These are phyloP conservation scores for Hygrophorus pudorinus DNA, from an alignment of 768 basidiomycete species.

Conservation along the genomic window DNA sequence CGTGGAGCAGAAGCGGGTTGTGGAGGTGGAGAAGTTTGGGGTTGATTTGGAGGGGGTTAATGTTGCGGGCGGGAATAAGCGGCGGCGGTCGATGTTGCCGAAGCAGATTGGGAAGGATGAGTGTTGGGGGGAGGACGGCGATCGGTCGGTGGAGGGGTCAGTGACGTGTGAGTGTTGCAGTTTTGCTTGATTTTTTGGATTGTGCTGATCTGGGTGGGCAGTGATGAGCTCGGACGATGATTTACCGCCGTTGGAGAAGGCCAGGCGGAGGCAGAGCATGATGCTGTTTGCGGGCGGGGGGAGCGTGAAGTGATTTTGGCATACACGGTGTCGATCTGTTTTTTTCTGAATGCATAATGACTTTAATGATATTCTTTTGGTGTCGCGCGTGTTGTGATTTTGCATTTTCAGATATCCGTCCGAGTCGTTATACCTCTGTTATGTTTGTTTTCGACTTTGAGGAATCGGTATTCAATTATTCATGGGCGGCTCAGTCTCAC, in stretches of 20 bases:
- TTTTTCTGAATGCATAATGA: too few relatives aligned
- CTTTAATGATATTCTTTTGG: too few relatives aligned
- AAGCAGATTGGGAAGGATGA: conserved; percentile 28
- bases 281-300: conserved; percentile 2
- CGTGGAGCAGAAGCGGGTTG: conserved; percentile 51
- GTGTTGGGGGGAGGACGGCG: conserved; percentile 10
- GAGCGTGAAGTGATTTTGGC: too few relatives aligned
- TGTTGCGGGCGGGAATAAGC: conserved; percentile 56
- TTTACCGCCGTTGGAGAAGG: conserved; percentile 42
- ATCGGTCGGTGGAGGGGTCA: conserved; percentile 36
- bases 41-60: conserved; percentile 55
- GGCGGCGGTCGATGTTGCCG: conserved; percentile 67
- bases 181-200: background rate
- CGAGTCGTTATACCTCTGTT: too few relatives aligned
- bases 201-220: conserved; percentile 15
- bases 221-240: conserved; percentile 41
- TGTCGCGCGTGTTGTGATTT: too few relatives aligned
- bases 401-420: too few relatives aligned
- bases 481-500: too few relatives aligned
- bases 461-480: too few relatives aligned
- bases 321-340: too few relatives aligned
- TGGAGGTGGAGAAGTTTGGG: conserved; percentile 57
- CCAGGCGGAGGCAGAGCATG: conserved; percentile 33
- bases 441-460: too few relatives aligned
- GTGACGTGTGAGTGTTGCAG: conserved; percentile 31